Base-by-base conservation (phyloP, 495 filamentous ascomycete species). In the Neurospora intermedia region DNA sequence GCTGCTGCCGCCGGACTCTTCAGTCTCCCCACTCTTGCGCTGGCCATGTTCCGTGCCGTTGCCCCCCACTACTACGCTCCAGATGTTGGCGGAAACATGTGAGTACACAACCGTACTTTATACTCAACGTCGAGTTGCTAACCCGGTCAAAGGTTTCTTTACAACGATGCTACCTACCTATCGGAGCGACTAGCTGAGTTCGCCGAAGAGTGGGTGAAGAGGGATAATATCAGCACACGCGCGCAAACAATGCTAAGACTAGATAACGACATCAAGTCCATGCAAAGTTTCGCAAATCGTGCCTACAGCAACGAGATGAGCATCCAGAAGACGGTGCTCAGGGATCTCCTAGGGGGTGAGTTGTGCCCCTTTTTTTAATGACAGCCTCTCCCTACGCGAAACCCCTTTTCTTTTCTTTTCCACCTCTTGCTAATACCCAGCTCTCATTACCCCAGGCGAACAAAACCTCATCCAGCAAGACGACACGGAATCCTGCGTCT, bases 41-140 rank as follows among this genome's bases (percentile, higher is more conserved):
- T 99, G 31, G 93, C 94, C 38, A 92, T 97, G 88, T 98, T 94
- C 82, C 91, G 96, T 69, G 94, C 96, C 15, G 89, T 93, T 3
- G 91, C 94, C 6, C 89, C 93, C 4, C 88, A 90, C 11, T 93
- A 92, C 78, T 99, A 99, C 81, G 80, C 85, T 0, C 76, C 86
- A 27, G 84, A 90, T 45, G 80, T 83, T 23, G 88, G 90, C 38
- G 93, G 93, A 6, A 93, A 92, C 77, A 96, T 97, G 92, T 87
- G 81, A 76, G 84, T 73, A 10, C 11, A 43, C 5, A 18, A 8
- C 15, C 16, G 15, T 18, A 2, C 9, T 39, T 27, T 31, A 16
- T n/a, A 54, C 35, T 18, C 40, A 45, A 18, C 7, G 16, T 42
- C 9, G 4, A 18, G 16, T 11, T 31, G 69, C 76, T 76, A 77